Evolutionary conservation across 2,329 filamentous ascomycete species (phyloP), one percentile per base, ranked within the genome.

Genomic region (Xenoacremonium recifei): DNA sequence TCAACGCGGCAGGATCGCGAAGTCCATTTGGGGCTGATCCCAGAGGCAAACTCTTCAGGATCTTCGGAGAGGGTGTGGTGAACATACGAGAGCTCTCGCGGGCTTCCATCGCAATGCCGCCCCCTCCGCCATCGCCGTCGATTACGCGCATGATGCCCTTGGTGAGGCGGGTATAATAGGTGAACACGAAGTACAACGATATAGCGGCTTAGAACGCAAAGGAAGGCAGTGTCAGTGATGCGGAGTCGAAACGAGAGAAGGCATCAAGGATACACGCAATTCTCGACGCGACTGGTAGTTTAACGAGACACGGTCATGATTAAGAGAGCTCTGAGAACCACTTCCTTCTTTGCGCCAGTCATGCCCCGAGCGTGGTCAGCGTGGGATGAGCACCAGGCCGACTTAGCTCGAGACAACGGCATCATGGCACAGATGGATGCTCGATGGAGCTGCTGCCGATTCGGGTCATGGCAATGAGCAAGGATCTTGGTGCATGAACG

Each of bases 121-220:
- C 42, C 36, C 49, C 47, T 33, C 49, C 48, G 34, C 50, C 53
- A 37, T 54, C 21, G 19, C 45, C 43, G 42, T 55, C 52, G 40
- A 56, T 54, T 35, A 35, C 55, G 31, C 42, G 51, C 53, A 55
- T 59, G 39, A 35, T 35, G 39, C 15, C 21, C 32, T 29, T 42
- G 21, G 32, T 35, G 23, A 20, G 37, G 30, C 21, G 15, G 31
- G 36, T 35, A 42, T 20, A 37, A 17, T n/a, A 37, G 25, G 35
- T 18, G 18, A 34, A n/a, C 16, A 10, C 15, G 23, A 27, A 27
- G 23, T 9, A 16, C 30, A 15, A 32, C 9, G 15, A 9, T 32
- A 7, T 32, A 15, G 23, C 9, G 13, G 23, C 13, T 27, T 27
- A 27, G 23, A 13, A 9, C 9, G 13, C 7, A 10, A 11, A 34